These are phyloP conservation scores for Talaromyces sp. DNA, from an alignment of 2,329 filamentous ascomycete species.

Conservation along the genomic window DNA sequence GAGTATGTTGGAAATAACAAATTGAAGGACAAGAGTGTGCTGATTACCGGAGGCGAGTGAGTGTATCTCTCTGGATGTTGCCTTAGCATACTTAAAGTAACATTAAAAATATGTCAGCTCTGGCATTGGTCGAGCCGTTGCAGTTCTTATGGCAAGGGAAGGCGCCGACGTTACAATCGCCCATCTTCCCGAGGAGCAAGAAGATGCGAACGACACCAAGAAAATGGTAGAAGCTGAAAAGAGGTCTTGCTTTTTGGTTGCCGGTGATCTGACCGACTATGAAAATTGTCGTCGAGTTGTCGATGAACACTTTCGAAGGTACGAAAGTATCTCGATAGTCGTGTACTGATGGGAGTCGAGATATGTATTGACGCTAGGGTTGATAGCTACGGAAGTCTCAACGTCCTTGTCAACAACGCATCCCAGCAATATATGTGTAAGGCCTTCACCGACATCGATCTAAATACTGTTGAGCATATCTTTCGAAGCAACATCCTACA, in stretches of 20 bases:
- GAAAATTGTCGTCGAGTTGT: slow-evolving; percentile 52
- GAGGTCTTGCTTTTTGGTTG: slow-evolving; percentile 47
- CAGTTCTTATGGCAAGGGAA: slow-evolving; percentile 57
- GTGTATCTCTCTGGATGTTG: slow-evolving; percentile 20
- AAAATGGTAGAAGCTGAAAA: slow-evolving; percentile 52
- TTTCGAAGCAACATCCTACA: slow-evolving; percentile 58
- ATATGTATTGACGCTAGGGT: background rate
- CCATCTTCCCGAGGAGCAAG: slow-evolving; percentile 55
- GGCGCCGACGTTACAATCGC: slow-evolving; percentile 57
- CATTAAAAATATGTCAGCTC: slow-evolving; percentile 37
- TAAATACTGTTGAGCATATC: slow-evolving; percentile 54
- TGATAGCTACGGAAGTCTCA: slow-evolving; percentile 42
- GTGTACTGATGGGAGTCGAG: background rate
- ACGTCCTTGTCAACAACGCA: slow-evolving; percentile 59
- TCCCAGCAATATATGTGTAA: slow-evolving; percentile 55
- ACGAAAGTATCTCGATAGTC: slow-evolving; percentile 17
- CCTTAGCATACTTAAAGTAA: background rate
- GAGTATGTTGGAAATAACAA: slow-evolving; percentile 49
- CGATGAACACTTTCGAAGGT: slow-evolving; percentile 53
- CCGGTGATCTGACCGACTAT: slow-evolving; percentile 50
- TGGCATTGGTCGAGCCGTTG: slow-evolving; percentile 55
- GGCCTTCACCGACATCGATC: slow-evolving; percentile 53
- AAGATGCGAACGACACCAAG: slow-evolving; percentile 55
- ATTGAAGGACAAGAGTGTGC: slow-evolving; percentile 49
- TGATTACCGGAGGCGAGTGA: slow-evolving; percentile 58